A percentile compares a stretch with the other conserved stretches of the same genome.
These are phyloP conservation scores for Tephrocybe sp. DNA, from an alignment of 768 basidiomycete genomes.

Conservation along the genomic window DNA sequence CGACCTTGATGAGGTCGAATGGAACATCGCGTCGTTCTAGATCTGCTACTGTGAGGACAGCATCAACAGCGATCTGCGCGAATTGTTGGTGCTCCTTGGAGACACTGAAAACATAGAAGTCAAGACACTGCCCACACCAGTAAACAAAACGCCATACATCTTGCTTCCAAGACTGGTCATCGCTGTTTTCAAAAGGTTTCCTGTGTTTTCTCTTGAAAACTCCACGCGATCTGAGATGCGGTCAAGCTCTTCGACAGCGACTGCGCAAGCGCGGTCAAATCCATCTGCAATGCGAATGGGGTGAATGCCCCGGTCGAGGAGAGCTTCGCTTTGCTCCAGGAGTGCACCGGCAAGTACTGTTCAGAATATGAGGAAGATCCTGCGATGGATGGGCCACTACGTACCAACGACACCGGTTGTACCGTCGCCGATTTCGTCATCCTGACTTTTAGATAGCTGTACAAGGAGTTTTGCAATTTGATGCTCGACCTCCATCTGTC, in stretches of 20 bases:
- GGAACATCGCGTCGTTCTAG: conserved; percentile 91
- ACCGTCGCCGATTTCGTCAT: conserved; percentile 99
- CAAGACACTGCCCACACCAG: neutral
- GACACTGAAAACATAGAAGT: conserved; percentile 53
- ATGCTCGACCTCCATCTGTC: conserved; percentile 99
- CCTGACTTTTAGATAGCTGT: conserved; percentile 95
- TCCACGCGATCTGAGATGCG: conserved; percentile 86
- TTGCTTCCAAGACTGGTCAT: conserved; percentile 97
- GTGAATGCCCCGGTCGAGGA: conserved; percentile 99
- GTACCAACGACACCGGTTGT: conserved; percentile 98
- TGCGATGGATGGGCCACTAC: conserved; percentile 29
- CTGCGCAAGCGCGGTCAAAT: conserved; percentile 89
- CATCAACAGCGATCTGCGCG: conserved; percentile 96
- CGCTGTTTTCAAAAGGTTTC: conserved; percentile 89
- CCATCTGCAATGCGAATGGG: conserved; percentile 99
- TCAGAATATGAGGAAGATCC: neutral
- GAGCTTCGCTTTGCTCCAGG: conserved; percentile 87
- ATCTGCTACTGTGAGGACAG: conserved; percentile 93
- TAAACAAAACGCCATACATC: conserved; percentile 61
- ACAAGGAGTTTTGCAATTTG: conserved; percentile 98
- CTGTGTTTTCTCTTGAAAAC: conserved; percentile 78
- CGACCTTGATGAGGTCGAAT: conserved; percentile 98
- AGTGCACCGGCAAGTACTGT: conserved; percentile 96
- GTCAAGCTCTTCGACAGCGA: conserved; percentile 89
- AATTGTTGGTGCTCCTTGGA: conserved; percentile 96